Conservation (phyloP, 192 early-diverging fungal genomes). For the Endogone sp. region DNA sequence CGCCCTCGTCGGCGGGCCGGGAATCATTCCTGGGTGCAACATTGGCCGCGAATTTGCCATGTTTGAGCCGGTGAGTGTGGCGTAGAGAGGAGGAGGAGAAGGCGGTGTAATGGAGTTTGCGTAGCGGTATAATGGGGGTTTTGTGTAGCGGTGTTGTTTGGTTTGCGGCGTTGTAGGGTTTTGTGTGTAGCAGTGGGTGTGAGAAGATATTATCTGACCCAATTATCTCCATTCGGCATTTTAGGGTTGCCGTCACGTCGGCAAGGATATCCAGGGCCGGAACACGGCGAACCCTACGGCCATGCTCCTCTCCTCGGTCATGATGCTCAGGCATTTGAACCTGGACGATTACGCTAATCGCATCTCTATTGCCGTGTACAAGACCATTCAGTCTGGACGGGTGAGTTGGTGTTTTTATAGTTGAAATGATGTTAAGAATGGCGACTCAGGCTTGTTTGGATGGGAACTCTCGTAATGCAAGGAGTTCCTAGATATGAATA, state of each 20-base stretch:
- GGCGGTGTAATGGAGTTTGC: neutral
- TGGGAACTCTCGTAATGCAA: neutral
- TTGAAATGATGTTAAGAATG: neutral
- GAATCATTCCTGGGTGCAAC: slow-evolving; percentile 96
- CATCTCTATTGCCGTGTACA: slow-evolving; percentile 86
- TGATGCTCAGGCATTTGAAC: slow-evolving; percentile 95
- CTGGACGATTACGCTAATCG: slow-evolving; percentile 85
- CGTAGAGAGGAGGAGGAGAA: neutral
- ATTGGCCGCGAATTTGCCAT: slow-evolving; percentile 96
- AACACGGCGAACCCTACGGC: slow-evolving; percentile 97
- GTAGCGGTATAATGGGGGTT: neutral
- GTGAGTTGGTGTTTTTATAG: slow-evolving; percentile 24
- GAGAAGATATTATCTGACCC: neutral
- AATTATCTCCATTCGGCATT: neutral
- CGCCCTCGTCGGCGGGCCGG: slow-evolving; percentile 92
- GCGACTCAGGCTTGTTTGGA: neutral
- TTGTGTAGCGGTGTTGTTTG: no score
- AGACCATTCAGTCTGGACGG: slow-evolving; percentile 79
- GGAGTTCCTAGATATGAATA: neutral
- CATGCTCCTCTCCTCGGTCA: slow-evolving; percentile 86
- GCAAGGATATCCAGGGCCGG: slow-evolving; percentile 90
- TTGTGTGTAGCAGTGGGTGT: no score
- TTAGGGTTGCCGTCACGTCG: slow-evolving; percentile 94
- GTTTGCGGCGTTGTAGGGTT: no score
- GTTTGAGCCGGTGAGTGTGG: slow-evolving; percentile 81